Evolutionary conservation across 2,329 filamentous ascomycete genomes (phyloP).

Genomic region (Alternaria incomplexa): DNA sequence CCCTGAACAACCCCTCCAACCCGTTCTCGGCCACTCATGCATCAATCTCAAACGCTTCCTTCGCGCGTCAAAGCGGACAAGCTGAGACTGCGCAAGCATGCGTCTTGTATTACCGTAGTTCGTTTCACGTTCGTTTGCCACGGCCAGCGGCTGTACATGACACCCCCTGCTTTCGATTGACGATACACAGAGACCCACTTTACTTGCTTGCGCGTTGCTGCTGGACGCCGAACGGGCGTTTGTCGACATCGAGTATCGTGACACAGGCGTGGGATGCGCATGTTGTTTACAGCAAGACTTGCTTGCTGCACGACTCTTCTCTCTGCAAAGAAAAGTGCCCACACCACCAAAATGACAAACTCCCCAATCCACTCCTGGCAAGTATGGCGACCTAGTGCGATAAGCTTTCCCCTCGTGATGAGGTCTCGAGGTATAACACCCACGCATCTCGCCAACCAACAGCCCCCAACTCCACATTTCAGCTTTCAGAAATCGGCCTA

Average conservation of each 20-base stretch:
- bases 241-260: not conserved
- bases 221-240: not conserved
- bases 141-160: not conserved
- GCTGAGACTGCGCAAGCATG: constrained; percentile 10
- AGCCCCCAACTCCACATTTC: not conserved
- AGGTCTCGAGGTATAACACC: not conserved
- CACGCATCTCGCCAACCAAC: not conserved
- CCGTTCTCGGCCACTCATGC: constrained; percentile 4
- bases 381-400: not conserved
- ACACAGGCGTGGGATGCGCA: not conserved
- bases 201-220: constrained; percentile 1
- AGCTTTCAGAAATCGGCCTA: not conserved
- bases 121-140: constrained; percentile 14
- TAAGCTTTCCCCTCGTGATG: constrained; percentile 1
- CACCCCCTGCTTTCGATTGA: not conserved
- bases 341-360: not conserved
- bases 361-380: not conserved
- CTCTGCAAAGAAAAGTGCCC: not conserved
- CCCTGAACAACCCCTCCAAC: not conserved
- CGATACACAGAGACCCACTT: not conserved
- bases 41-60: constrained; percentile 18
- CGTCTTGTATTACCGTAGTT: constrained; percentile 7
- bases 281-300: not conserved
- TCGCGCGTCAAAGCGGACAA: constrained; percentile 3
- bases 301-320: not conserved